Evolutionary conservation across 192 early-diverging fungal genomes (phyloP).

Genomic region (Backusella mclennaniae): DNA sequence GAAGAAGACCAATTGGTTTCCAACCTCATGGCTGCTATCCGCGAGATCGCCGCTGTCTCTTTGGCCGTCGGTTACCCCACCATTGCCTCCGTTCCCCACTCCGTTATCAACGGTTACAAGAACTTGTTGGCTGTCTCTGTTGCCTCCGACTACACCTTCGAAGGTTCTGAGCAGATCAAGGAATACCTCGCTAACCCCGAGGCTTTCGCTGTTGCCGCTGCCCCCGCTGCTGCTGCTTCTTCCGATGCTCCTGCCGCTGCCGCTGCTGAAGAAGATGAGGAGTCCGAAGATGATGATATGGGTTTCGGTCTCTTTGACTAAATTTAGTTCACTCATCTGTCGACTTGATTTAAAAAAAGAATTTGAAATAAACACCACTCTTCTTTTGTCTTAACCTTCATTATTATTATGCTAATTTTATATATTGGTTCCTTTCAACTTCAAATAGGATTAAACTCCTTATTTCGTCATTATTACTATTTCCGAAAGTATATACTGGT

Average conservation of each 20-base stretch:
- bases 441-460: no score
- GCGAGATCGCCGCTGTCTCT: slow-evolving; percentile 80
- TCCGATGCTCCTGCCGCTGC: neutral
- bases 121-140: slow-evolving; percentile 90
- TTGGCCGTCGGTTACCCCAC: slow-evolving; percentile 76
- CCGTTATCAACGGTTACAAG: slow-evolving; percentile 97
- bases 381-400: neutral
- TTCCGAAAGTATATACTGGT: no score
- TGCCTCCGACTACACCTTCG: slow-evolving; percentile 88
- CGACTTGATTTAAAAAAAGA: neutral
- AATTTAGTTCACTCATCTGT: slow-evolving; percentile 44
- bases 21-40: slow-evolving; percentile 68
- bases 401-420: neutral
- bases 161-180: slow-evolving; percentile 91
- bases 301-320: slow-evolving; percentile 36
- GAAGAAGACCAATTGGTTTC: slow-evolving; percentile 67
- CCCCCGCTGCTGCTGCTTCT: slow-evolving; percentile 30
- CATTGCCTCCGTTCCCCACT: slow-evolving; percentile 90
- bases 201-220: slow-evolving; percentile 82
- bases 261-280: slow-evolving; percentile 10
- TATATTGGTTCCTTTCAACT: no score
- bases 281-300: slow-evolving; percentile 27
- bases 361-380: neutral
- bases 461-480: no score
- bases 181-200: slow-evolving; percentile 91